Base-by-base conservation (phyloP, 768 basidiomycete species). In the Amanita pallidorosea region DNA sequence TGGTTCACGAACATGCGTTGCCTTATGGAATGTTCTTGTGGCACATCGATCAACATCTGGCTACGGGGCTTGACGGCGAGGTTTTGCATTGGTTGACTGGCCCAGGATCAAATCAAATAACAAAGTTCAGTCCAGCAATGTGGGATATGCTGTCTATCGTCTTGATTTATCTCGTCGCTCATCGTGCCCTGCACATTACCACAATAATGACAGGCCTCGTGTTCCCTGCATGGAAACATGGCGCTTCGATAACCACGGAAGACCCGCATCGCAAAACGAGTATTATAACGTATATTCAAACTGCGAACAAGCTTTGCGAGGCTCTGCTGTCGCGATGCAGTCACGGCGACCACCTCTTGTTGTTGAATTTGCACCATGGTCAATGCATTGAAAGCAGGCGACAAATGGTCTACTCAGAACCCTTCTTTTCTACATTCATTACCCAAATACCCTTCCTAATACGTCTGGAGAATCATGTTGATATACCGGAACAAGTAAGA, bases 11-110 rank as follows among this genome's bases (percentile, higher is more conserved):
- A 33, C 79, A 77, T 54, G 81, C 82, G 3, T 57, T 84, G 27
- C 75, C 80, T 45, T 91, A 88, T 58, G 84, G 78, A 4, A 66
- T 67, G 12, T 89, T 91, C 58, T 68, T 91, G 17, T 74, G 78
- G 60, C 77, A 85, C 52, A 75, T 90, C 45, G 83, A 90, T 56
- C 79, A 84, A 53, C 85, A 88, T 59, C 71, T 88, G n/a, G 80
- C 87, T 0, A 65, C 71, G 25, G 85, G 85, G 7, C 72, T 90
- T 34, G 85, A 91, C 57, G 68, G 71, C 15, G 79, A 84, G 53
- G 79, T 89, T 8, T 69, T 84, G 17, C 70, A 70, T 51, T 91
- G 89, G 88, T 79, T 88, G 51, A 60, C 73, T 3, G 86, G 83
- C 8, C 73, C 77, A 1, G 87, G 88, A 7, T 77, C 74, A 57